Percentiles rank a stretch among this genome's conserved stretches.
Evolutionary conservation across 495 filamentous ascomycete genomes (phyloP).

Genomic region (Thermochaetoides thermophila): DNA sequence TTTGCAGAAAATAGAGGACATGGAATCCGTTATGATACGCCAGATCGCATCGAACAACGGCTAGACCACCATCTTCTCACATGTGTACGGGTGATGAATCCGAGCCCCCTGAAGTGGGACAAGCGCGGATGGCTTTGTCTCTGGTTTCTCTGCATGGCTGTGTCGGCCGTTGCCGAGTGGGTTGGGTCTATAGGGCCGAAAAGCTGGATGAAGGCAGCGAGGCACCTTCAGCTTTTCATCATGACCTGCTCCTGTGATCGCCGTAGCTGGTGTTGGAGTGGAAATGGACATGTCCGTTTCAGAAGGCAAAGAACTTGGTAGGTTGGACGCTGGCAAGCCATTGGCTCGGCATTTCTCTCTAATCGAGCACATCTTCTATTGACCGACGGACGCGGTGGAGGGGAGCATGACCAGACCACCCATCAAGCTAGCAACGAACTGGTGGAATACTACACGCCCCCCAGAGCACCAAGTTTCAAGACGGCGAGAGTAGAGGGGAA

Average conservation of each 20-base stretch:
- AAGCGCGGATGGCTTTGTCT: constrained; percentile 15
- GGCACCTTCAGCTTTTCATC: constrained; percentile 6
- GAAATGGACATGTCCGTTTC: constrained; percentile 1
- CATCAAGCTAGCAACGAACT: too few relatives aligned
- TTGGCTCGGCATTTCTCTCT: not conserved
- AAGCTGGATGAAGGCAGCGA: constrained; percentile 9
- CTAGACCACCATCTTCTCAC: constrained; percentile 9
- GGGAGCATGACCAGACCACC: too few relatives aligned
- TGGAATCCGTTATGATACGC: too few relatives aligned
- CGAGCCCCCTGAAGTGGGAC: constrained; percentile 10
- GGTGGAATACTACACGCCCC: too few relatives aligned
- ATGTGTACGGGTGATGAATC: constrained; percentile 14
- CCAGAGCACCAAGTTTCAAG: too few relatives aligned
- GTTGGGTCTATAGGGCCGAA: constrained; percentile 20
- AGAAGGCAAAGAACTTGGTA: not conserved
- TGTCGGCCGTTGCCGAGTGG: constrained; percentile 22
- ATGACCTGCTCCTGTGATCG: constrained; percentile 4
- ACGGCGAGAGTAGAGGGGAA: too few relatives aligned
- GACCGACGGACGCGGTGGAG: too few relatives aligned
- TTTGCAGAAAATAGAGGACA: too few relatives aligned
- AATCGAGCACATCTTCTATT: too few relatives aligned
- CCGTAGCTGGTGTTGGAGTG: constrained; percentile 1
- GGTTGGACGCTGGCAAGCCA: constrained; percentile 1
- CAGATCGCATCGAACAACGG: constrained; percentile 5
- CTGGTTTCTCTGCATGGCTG: constrained; percentile 13